A percentile compares a stretch with the other conserved stretches of the same genome.
Evolutionary conservation across 1,139 yeast species (phyloP).

Genomic region (Yamadazyma triangularis): DNA sequence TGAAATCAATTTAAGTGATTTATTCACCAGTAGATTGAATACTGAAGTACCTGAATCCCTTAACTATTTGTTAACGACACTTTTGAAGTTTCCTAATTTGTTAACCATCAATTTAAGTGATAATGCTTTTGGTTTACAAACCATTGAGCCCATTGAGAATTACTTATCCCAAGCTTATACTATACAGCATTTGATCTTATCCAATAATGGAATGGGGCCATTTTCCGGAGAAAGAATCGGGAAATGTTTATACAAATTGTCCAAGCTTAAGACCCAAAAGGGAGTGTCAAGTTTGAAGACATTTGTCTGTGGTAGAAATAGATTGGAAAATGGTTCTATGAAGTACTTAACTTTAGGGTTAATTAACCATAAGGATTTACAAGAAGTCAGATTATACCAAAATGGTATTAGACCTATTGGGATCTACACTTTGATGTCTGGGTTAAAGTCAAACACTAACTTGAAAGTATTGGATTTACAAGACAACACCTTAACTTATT

Average conservation of each 20-base stretch:
- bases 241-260: constrained; percentile 68
- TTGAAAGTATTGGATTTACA: constrained; percentile 79
- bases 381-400: constrained; percentile 79
- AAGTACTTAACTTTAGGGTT: constrained; percentile 73
- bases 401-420: constrained; percentile 97
- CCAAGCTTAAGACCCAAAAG: constrained; percentile 53
- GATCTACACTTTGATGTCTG: constrained; percentile 71
- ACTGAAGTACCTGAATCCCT: constrained; percentile 91
- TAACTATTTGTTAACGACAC: constrained; percentile 64
- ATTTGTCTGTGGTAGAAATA: constrained; percentile 92
- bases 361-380: constrained; percentile 67
- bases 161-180: constrained; percentile 74
- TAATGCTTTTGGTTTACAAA: constrained; percentile 94
- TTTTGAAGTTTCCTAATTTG: constrained; percentile 64
- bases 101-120: constrained; percentile 81
- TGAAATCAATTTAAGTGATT: constrained; percentile 81
- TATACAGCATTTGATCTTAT: constrained; percentile 77
- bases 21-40: constrained; percentile 90
- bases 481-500: constrained; percentile 88
- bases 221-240: constrained; percentile 95
- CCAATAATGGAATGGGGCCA: constrained; percentile 98
- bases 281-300: constrained; percentile 57
- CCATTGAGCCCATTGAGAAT: constrained; percentile 82
- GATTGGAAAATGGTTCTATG: constrained; percentile 92
- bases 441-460: constrained; percentile 57